Evolutionary conservation across 139 green algal genomes (phyloP).

Genomic region (Picochlorum costavermella): DNA sequence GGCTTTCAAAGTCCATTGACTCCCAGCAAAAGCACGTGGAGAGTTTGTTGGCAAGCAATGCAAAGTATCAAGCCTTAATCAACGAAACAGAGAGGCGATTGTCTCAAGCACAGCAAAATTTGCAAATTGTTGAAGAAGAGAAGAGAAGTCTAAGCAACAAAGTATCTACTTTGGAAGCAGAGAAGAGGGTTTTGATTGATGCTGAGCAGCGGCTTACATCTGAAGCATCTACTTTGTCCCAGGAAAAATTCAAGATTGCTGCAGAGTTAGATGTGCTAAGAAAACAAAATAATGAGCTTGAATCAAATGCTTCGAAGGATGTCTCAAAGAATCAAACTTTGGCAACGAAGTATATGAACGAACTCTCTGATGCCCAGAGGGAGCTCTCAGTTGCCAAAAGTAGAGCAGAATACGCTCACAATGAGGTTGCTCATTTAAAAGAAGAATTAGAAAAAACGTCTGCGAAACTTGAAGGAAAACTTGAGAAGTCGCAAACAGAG

Average conservation of each 20-base stretch:
- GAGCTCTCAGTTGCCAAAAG: constrained; percentile 25
- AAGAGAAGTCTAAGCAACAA: constrained; percentile 14
- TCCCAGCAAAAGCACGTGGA: constrained; percentile 21
- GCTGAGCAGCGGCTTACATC: constrained; percentile 21
- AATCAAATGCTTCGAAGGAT: constrained; percentile 17
- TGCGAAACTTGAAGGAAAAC: constrained; percentile 22
- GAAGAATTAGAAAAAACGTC: constrained; percentile 8
- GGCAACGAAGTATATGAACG: constrained; percentile 8
- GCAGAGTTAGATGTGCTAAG: constrained; percentile 31
- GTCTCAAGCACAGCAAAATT: constrained; percentile 15
- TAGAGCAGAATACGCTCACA: constrained; percentile 15
- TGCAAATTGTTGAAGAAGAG: constrained; percentile 21
- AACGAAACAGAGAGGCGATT: constrained; percentile 31
- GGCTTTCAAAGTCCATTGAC: constrained; percentile 18
- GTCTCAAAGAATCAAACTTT: constrained; percentile 22
- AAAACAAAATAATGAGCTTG: constrained; percentile 10
- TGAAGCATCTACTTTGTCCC: constrained; percentile 16
- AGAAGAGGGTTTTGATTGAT: constrained; percentile 30
- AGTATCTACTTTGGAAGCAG: constrained; percentile 25
- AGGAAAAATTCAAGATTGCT: constrained; percentile 37
- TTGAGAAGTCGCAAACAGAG: constrained; percentile 22
- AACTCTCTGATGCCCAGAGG: constrained; percentile 30
- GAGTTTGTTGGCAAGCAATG: constrained; percentile 18
- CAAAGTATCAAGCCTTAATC: constrained; percentile 35
- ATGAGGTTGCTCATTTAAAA: constrained; percentile 6